Evolutionary conservation across 2,329 filamentous ascomycete genomes (phyloP), one percentile per base, ranked within the genome.

Genomic region (Verticillium nonalfalfae): DNA sequence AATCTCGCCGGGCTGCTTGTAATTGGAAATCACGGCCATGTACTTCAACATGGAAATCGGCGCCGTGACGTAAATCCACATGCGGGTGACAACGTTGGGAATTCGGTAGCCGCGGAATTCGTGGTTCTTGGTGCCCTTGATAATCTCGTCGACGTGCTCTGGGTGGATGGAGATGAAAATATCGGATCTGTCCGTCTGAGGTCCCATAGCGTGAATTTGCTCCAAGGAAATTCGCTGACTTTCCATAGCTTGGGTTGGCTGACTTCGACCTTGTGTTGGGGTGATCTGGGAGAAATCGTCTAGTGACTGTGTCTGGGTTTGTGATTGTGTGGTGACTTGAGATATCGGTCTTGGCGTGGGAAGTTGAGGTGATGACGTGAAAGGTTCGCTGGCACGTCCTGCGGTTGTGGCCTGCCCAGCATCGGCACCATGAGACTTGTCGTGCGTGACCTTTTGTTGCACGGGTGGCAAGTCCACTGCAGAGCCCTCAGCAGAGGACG

Each of bases 11-110:
- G 79, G 79, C n/a, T 67, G 61, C 67, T 79, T 79, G 0, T 79
- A 74, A 0, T 74, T 70, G 0, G 81, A 76, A 15, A 88, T 77
- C 11, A 77, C 77, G 14, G 84, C 85, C 79, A 89, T 85, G 67
- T 88, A 87, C 59, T 76, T 80, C 9, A 89, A 71, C 60, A 81
- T 72, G n/a, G 72, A 76, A 10, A 72, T 68, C 1, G 77, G 81
- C 36, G 68, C 73, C 15, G 76, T 83, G 15, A 78, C 77, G 65
- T 87, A 86, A 15, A 89, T 75, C 87, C 87, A 90, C 66, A 88
- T 78, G n/a, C 86, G 84, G 18, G 72, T 75, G 5, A 87, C 82
- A 15, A 79, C 76, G 3, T 74, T 68, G 1, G 85, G 83, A 26
- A 89, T 79, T 57, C 77, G 79, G 73, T 83, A 87, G 15, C 75